Evolutionary conservation across 805 yeast genomes (phyloP), one percentile per base, ranked within the genome.

Genomic region (Lachancea lanzarotensis): DNA sequence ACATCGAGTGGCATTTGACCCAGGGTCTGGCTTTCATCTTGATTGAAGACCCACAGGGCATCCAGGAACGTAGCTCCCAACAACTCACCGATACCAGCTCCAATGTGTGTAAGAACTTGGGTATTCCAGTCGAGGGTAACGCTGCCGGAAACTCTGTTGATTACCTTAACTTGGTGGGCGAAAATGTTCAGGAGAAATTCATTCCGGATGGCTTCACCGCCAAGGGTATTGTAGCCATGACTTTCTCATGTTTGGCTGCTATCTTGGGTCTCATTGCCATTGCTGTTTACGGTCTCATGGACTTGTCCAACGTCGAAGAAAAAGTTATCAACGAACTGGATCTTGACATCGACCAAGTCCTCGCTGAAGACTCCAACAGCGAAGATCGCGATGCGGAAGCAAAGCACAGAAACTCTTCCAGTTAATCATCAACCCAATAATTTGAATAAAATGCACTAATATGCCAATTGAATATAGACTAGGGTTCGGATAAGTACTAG

Each of bases 1-100:
- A 91, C 66, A 84, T 93, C 59, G 98, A 93, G 66, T 91, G 98
- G 98, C 98, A 93, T 71, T 76, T 91, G 73, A 76, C 81, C 59
- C 98, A 93, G 72, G 98, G 98, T 60, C 76, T 91, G 57, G 95
- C 95, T 11, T 56, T 89, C 45, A 72, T 74, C 10, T 70, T 93
- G 36, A 69, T 91, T 44, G 98, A 91, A 70, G 96, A 88, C 45
- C 98, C 98, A 25, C 54, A 64, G 10, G 73, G 74, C 45, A 72
- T 91, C 40, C 87, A 82, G 64, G 65, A 64, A 16, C 70, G 71
- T 45, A 55, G 67, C 45, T 47, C 67, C 13, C 85, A 84, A 67
- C 72, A 72, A 43, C 60, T 90, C 41, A 74, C 90, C 31, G 81
- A 78, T 2, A 73, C 74, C 65, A 83, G 78, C 69, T 68, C 62